Evolutionary conservation across 306 rosid species (phyloP), one percentile per base, ranked within the genome.

Genomic region (Cyclanthera cordifolia): DNA sequence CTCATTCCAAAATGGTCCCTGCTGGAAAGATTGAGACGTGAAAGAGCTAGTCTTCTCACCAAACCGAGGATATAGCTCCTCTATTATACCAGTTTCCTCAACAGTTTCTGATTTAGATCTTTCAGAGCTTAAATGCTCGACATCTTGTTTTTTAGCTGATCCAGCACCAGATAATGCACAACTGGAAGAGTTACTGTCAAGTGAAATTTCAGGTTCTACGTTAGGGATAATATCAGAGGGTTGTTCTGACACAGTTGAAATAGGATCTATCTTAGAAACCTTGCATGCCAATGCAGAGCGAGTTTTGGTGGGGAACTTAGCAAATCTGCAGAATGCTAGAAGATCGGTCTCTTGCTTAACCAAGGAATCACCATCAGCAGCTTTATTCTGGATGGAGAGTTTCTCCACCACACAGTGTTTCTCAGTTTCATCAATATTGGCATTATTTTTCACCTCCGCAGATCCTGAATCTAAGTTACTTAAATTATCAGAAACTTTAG

Each of bases 251-350:
- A 70, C 85, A 65, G 74, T 77, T 70, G 30, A 72, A 68, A 56
- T 67, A 4, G 77, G 64, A 72, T 71, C 84, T 74, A 71, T 79
- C 82, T 85, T 87, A 67, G 77, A 60, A 80, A 55, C 70, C 82
- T 78, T 92, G 53, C 65, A 65, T 4, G 77, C 53, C 79, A 83
- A 73, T 41, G 89, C 81, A 50, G 96, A 84, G 58, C 98, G 96
- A 1, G 71, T 85, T 77, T 75, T 87, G 17, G 98, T 89, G 67
- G 98, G 98, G 55, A 87, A 88, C 88, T 87, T 89, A 28, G 84
- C 81, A 74, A 81, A 87, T 65, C 83, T 85, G 77, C 92, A 85
- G 0, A 84, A 75, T 12, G 87, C 81, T 53, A 87, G 80, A 37
- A 89, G 82, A 84, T 89, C 87, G 71, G 79, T 72, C 43, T 72